phyloP scores from a whole-genome alignment of 2,329 filamentous ascomycete genomes.

The Sclerotinia glacialis region DNA sequence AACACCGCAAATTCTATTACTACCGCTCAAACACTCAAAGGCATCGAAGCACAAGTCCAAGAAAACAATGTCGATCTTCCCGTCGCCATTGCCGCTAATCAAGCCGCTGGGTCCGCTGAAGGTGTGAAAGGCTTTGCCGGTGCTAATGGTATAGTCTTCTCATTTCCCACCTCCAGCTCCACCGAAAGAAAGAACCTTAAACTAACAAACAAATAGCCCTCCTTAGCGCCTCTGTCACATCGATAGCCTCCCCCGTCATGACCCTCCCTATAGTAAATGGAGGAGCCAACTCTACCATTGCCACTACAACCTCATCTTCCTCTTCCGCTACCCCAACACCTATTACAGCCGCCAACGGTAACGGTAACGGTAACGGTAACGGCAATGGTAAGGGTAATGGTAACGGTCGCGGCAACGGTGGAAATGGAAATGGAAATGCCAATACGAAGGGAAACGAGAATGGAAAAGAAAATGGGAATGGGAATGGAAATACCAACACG shows the following conservation, averaged over 20 bases:
- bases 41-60: conserved; percentile 48
- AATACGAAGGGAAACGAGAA: neutral
- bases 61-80: conserved; percentile 52
- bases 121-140: conserved; percentile 39
- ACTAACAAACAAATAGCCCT: conserved; percentile 12
- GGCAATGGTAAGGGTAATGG: neutral
- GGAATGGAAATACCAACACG: too few species aligned
- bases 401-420: too few species aligned
- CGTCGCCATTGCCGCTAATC: conserved; percentile 47
- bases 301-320: neutral
- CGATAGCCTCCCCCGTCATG: conserved; percentile 8
- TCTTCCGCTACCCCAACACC: neutral
- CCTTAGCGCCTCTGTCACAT: conserved; percentile 16
- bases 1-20: conserved; percentile 48
- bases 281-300: neutral
- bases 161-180: neutral
- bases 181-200: neutral
- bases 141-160: conserved; percentile 31
- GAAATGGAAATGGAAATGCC: neutral
- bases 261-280: conserved; percentile 16
- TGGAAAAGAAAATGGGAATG: neutral
- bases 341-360: neutral
- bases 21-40: conserved; percentile 47
- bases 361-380: neutral
- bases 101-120: conserved; percentile 42